Evolutionary conservation across 352 stramenopile species (phyloP).

Genomic region (Blastocystis sp.): DNA sequence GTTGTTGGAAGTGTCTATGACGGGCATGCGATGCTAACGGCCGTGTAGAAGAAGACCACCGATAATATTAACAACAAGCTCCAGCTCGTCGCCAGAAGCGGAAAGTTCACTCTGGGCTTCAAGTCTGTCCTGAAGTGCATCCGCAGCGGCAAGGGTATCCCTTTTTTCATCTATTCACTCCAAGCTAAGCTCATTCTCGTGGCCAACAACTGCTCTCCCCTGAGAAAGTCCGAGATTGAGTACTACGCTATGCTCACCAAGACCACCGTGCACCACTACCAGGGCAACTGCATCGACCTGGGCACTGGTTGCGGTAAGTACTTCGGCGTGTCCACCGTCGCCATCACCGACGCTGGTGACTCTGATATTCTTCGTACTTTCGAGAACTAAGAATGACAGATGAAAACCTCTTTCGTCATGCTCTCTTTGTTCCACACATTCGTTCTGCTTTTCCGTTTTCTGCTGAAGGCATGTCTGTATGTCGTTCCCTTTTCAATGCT

Average conservation of each 20-base stretch:
- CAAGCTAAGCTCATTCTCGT: constrained; percentile 92
- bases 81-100: constrained; percentile 98
- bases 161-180: neutral
- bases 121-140: constrained; percentile 96
- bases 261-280: constrained; percentile 94
- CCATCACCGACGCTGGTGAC: constrained; percentile 92
- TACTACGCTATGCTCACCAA: constrained; percentile 99
- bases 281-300: constrained; percentile 94
- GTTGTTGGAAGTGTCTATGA: neutral
- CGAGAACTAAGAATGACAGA: constrained; percentile 41
- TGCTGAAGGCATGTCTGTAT: constrained; percentile 2
- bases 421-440: constrained; percentile 19
- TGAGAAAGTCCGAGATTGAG: constrained; percentile 98
- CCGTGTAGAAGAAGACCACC: constrained; percentile 86
- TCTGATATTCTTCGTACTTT: constrained; percentile 89
- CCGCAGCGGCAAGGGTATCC: constrained; percentile 77
- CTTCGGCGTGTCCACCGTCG: constrained; percentile 93
- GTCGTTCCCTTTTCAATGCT: no score
- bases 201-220: constrained; percentile 91
- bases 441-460: constrained; percentile 21
- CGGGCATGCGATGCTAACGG: constrained; percentile 12
- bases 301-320: constrained; percentile 98
- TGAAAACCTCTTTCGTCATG: constrained; percentile 23
- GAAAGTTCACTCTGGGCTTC: constrained; percentile 96
- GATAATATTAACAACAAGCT: constrained; percentile 99